Percentiles rank a stretch among this genome's conserved stretches.
Conservation (phyloP, 2,329 filamentous ascomycete species). For the Colletotrichum musicola region DNA sequence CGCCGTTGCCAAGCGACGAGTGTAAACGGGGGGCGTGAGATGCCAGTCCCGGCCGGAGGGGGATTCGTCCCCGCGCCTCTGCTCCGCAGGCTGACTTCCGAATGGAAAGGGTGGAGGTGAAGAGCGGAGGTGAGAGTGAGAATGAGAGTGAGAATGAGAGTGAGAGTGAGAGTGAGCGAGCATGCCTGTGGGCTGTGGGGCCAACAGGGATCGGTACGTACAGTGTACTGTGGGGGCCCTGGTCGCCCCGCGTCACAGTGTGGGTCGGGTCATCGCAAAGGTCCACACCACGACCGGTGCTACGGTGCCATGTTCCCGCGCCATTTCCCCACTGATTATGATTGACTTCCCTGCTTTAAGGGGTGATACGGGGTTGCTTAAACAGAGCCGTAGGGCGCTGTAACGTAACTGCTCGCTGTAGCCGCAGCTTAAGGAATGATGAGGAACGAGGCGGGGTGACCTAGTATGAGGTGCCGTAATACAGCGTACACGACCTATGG, state of each 20-base stretch:
- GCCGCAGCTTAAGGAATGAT: too few relatives aligned
- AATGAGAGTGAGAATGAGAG: not conserved
- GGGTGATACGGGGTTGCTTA: too few relatives aligned
- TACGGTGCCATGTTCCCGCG: too few relatives aligned
- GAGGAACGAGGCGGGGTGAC: too few relatives aligned
- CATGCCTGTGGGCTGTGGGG: slow-evolving; percentile 2
- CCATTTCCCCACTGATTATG: too few relatives aligned
- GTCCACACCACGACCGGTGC: not conserved
- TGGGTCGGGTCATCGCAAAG: not conserved
- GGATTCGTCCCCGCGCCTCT: not conserved
- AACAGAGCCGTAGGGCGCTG: too few relatives aligned
- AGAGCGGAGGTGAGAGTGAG: not conserved
- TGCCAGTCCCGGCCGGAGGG: not conserved
- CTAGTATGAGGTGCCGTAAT: not conserved
- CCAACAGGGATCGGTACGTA: not conserved
- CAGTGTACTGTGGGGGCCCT: not conserved
- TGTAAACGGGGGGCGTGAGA: not conserved
- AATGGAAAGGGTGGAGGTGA: slow-evolving; percentile 16
- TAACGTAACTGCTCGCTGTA: too few relatives aligned
- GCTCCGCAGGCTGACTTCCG: not conserved
- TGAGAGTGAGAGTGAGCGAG: not conserved
- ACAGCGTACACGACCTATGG: too few relatives aligned
- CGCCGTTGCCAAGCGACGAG: not conserved
- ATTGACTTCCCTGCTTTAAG: too few relatives aligned
- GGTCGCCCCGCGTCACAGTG: not conserved